Evolutionary conservation across 768 basidiomycete genomes (phyloP).

Genomic region (Podaxis mareebaensis): DNA sequence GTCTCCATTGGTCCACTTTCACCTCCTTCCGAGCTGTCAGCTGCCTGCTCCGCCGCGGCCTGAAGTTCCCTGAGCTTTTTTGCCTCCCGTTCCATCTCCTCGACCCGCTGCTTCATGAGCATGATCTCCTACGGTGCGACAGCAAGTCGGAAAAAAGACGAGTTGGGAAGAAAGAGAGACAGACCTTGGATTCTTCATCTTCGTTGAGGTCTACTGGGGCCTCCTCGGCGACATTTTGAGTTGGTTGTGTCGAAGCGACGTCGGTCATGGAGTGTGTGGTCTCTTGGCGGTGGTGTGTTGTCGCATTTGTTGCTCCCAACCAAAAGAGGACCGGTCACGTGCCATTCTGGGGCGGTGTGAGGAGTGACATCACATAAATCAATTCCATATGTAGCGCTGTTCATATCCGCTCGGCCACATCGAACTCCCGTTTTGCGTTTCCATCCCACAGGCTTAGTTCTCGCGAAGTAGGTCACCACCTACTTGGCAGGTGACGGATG

Average conservation of each 20-base stretch:
- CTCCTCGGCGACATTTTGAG: slow-evolving; percentile 35
- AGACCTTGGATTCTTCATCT: slow-evolving; percentile 64
- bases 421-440: background rate
- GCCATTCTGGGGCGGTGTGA: background rate
- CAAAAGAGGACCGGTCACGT: slow-evolving; percentile 12
- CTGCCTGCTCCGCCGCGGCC: slow-evolving; percentile 68
- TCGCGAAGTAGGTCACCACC: background rate
- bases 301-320: background rate
- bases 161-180: slow-evolving; percentile 16
- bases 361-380: slow-evolving; percentile 2
- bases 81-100: slow-evolving; percentile 92
- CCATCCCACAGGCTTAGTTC: background rate
- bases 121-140: slow-evolving; percentile 66
- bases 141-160: slow-evolving; percentile 19
- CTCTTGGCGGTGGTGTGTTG: background rate
- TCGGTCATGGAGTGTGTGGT: slow-evolving; percentile 44
- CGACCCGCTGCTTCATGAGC: slow-evolving; percentile 89
- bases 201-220: slow-evolving; percentile 56
- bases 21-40: slow-evolving; percentile 45
- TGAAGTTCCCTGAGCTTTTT: slow-evolving; percentile 86
- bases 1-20: slow-evolving; percentile 61
- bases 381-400: background rate
- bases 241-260: slow-evolving; percentile 45
- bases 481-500: background rate
- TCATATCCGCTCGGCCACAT: background rate